Conservation (phyloP, 2,329 filamentous ascomycete genomes). For the Periconia sp. region DNA sequence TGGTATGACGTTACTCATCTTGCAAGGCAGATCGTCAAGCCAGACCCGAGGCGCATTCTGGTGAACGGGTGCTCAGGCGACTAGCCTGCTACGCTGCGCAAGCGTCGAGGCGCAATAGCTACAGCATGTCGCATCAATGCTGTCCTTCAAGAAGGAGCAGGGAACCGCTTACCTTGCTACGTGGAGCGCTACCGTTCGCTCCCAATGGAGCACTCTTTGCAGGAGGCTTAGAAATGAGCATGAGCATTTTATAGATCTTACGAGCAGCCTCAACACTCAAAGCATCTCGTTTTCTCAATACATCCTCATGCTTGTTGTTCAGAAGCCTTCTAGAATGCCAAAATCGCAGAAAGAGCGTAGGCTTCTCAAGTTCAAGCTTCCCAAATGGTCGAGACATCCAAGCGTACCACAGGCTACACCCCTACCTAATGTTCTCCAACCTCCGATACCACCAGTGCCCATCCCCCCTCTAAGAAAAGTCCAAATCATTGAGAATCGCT, state of each 20-base stretch:
- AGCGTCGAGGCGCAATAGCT: not conserved
- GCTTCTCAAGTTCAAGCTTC: too few relatives aligned
- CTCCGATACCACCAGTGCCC: not conserved
- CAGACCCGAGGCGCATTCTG: not conserved
- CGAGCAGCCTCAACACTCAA: not conserved
- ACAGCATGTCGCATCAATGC: not conserved
- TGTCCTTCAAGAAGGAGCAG: not conserved
- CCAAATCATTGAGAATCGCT: conserved; percentile 27
- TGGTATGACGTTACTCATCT: not conserved
- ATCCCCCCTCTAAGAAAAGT: not conserved
- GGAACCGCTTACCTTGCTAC: conserved; percentile 1
- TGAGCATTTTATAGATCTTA: not conserved
- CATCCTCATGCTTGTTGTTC: not conserved
- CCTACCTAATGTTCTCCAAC: not conserved
- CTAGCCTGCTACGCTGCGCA: not conserved
- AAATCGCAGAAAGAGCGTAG: not conserved
- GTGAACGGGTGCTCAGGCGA: not conserved
- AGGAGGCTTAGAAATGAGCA: not conserved
- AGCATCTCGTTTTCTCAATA: not conserved
- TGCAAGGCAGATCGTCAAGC: not conserved
- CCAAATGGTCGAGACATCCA: too few relatives aligned
- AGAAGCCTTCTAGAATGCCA: not conserved
- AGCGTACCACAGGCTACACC: not conserved
- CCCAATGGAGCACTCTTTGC: not conserved
- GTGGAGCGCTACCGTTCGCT: conserved; percentile 3